Conservation (phyloP, 495 filamentous ascomycete species). For the Aspergillus incahuasiensis region DNA sequence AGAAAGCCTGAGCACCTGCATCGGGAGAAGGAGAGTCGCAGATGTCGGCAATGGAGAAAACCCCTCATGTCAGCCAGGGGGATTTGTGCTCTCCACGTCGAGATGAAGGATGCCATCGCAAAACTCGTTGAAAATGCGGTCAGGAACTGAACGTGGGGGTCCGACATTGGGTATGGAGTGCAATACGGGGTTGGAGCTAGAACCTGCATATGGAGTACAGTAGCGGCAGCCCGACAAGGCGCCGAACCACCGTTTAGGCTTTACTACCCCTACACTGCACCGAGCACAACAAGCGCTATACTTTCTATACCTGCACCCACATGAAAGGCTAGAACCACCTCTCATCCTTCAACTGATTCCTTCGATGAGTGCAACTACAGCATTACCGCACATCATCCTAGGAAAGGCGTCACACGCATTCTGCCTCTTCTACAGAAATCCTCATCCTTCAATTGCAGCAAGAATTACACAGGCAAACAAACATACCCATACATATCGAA, state of each 20-base stretch:
- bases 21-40: not conserved
- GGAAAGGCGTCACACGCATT: too few relatives aligned
- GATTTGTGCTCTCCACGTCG: not conserved
- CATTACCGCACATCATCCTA: too few relatives aligned
- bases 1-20: not conserved
- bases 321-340: not conserved
- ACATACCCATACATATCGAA: not conserved
- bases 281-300: not conserved
- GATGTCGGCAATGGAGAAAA: not conserved
- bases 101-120: not conserved
- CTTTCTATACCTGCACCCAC: not conserved
- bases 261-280: not conserved
- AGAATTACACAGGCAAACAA: not conserved
- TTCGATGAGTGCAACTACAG: too few relatives aligned
- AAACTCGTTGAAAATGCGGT: not conserved
- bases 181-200: too few relatives aligned
- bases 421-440: too few relatives aligned
- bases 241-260: not conserved
- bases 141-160: constrained; percentile 7
- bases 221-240: not conserved
- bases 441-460: too few relatives aligned
- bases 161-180: too few relatives aligned
- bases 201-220: not conserved
- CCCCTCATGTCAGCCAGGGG: not conserved
- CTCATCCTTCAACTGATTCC: not conserved